Base-by-base conservation (phyloP, 169 alveolate genomes). In the Plasmodium relictum region DNA sequence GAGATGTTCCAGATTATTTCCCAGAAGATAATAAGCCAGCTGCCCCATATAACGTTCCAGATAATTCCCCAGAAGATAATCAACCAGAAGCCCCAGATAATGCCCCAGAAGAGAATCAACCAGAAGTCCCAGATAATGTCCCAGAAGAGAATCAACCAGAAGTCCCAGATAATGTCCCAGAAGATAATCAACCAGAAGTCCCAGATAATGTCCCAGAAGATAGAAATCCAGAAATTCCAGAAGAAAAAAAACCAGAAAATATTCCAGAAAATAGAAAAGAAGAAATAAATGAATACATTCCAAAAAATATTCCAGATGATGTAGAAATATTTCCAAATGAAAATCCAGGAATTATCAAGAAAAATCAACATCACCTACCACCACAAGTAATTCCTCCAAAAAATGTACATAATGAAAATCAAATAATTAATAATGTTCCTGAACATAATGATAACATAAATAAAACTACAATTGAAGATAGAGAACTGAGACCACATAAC, bases 1-100 rank as follows among this genome's bases (percentile, higher is more conserved):
- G 14, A 62, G 76, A 41, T 63, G 89, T 63, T 12, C 89, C 89
- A 71, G 56, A 48, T 0, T 10, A 9, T 52, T 39, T 68, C 20
- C 69, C 83, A 66, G 50, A 56, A 54, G 72, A 16, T 7, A 41
- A 14, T 31, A 69, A 24, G 0, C 8, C 50, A 41, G 83, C 45
- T 0, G 7, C 24, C 41, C 48, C 48, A n/a, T n/a, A n/a, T n/a
- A n/a, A n/a, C 3, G n/a, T n/a, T n/a, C 26, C 42, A 14, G 5
- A 6, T 2, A 18, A n/a, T 44, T 7, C 6, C 10, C 78, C 78
- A 41, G 62, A 37, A 14, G 24, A 12, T 24, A 22, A 14, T 7
- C 0, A 12, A 31, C 22, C 0, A 8, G 44, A 42, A 12, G 22
- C 2, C n/a, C 41, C 52, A 26, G 22, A 26, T 9, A n/a, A 0